Conservation (phyloP, 805 yeast species). For the Teunomyces pallodes region DNA sequence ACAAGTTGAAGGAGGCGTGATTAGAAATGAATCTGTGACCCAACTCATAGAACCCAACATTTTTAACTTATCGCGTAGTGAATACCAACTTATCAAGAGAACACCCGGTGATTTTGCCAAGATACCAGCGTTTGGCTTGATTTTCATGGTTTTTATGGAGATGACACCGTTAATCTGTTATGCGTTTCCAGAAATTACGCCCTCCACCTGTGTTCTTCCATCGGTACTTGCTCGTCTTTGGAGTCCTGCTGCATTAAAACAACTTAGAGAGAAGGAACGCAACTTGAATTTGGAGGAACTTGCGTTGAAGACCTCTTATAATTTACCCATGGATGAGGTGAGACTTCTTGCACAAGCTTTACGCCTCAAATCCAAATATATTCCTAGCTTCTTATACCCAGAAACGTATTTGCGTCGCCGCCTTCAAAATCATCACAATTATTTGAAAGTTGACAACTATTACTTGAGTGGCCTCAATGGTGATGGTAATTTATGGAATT, state of each 20-base stretch:
- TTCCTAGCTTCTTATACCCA: slow-evolving; percentile 40
- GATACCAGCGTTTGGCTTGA: slow-evolving; percentile 50
- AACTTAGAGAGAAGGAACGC: slow-evolving; percentile 12
- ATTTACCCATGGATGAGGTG: slow-evolving; percentile 39
- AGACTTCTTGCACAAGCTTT: slow-evolving; percentile 33
- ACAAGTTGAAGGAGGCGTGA: slow-evolving; percentile 14
- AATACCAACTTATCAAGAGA: slow-evolving; percentile 51
- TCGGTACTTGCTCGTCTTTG: slow-evolving; percentile 37
- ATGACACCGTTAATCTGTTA: slow-evolving; percentile 53
- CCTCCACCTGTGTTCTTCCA: slow-evolving; percentile 58
- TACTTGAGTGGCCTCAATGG: slow-evolving; percentile 35
- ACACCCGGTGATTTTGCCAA: slow-evolving; percentile 50
- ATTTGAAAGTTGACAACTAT: slow-evolving; percentile 53
- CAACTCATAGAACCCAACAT: slow-evolving; percentile 13
- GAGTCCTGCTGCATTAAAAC: slow-evolving; percentile 17
- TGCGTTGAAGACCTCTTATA: slow-evolving; percentile 47
- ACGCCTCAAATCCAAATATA: slow-evolving; percentile 37
- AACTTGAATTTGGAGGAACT: slow-evolving; percentile 15
- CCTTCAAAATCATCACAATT: slow-evolving; percentile 40
- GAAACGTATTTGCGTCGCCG: slow-evolving; percentile 34
- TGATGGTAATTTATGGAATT: slow-evolving; percentile 42
- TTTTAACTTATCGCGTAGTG: slow-evolving; percentile 44
- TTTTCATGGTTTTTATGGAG: slow-evolving; percentile 52
- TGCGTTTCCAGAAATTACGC: slow-evolving; percentile 52
- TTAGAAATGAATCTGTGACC: slow-evolving; percentile 11